Evolutionary conservation across 73 alveolate genomes (phyloP), one percentile per base, ranked within the genome.

Genomic region (Tetrahymena elliotti): DNA sequence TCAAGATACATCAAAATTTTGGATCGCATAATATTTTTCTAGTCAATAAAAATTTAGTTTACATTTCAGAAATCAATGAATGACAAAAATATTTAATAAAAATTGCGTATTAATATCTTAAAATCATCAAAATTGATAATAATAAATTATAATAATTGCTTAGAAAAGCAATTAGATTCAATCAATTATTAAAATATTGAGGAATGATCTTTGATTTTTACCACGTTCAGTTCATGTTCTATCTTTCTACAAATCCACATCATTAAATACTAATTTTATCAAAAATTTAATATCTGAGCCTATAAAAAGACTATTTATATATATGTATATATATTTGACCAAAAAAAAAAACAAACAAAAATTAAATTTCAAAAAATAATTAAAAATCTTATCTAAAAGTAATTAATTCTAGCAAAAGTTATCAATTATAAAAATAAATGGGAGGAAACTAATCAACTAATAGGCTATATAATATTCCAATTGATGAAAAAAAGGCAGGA

Each of bases 401-500:
- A n/a, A n/a, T 41, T 41, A 12, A 41, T 47, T 47, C 82, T 47
- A 47, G 13, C 82, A 47, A 47, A 53, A 53, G 1, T 4, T 27
- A 12, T 22, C 34, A 7, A 27, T 22, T 24, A 68, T 7, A 6
- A 8, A n/a, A 1, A 6, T 2, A 68, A 68, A 68, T 68, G 88
- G 88, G 88, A 68, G 88, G 36, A 68, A n/a, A 68, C 33, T 68
- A 68, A 68, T 68, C 88, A 68, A 68, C 88, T 27, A n/a, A n/a
- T n/a, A 68, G 88, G 36, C 16, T 68, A 68, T 97, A 97, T 39
- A 93, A 97, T 33, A 97, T 93, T 6, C 97, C 96, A 36, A 93
- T 97, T 4, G 96, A 97, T 84, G 98, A 97, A 54, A 95, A 97
- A 96, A 97, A 96, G 88, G 96, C 53, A 33, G 99, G 99, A 38